These are phyloP conservation scores for Coemansia sp. DNA, from an alignment of 192 early-diverging fungal genomes.

Conservation along the genomic window DNA sequence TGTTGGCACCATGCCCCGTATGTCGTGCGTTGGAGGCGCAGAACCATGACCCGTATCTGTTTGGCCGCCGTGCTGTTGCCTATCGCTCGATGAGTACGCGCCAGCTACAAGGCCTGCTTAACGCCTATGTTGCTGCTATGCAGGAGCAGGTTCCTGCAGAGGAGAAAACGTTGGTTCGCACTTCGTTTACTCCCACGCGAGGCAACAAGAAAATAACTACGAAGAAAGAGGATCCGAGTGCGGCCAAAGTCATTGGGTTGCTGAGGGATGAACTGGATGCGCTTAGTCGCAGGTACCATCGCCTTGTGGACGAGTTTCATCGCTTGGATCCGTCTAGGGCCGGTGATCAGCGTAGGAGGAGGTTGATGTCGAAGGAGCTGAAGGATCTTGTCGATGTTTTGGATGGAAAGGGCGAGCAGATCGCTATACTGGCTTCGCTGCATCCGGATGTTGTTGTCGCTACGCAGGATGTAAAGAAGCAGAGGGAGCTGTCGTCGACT, in stretches of 20 bases:
- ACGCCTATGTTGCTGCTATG: conserved; percentile 52
- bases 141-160: conserved; percentile 40
- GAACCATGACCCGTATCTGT: conserved; percentile 55
- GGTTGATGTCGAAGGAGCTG: conserved; percentile 47
- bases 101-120: conserved; percentile 47
- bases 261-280: conserved; percentile 51
- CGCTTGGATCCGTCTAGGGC: conserved; percentile 25
- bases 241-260: conserved; percentile 32
- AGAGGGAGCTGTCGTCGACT: not conserved
- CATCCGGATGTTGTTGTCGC: conserved; percentile 20
- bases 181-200: conserved; percentile 27
- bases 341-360: conserved; percentile 27
- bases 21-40: conserved; percentile 41
- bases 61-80: conserved; percentile 33
- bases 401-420: conserved; percentile 58
- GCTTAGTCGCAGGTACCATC: conserved; percentile 54
- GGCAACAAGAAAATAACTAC: not conserved
- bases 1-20: conserved; percentile 20
- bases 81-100: conserved; percentile 44
- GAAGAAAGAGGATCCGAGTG: not conserved
- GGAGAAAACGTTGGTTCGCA: conserved; percentile 6
- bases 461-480: not conserved
- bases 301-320: conserved; percentile 41
- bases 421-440: conserved; percentile 38
- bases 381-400: conserved; percentile 55